Conservation (phyloP, 2,329 filamentous ascomycete species). For the Epichloe gansuensis region DNA sequence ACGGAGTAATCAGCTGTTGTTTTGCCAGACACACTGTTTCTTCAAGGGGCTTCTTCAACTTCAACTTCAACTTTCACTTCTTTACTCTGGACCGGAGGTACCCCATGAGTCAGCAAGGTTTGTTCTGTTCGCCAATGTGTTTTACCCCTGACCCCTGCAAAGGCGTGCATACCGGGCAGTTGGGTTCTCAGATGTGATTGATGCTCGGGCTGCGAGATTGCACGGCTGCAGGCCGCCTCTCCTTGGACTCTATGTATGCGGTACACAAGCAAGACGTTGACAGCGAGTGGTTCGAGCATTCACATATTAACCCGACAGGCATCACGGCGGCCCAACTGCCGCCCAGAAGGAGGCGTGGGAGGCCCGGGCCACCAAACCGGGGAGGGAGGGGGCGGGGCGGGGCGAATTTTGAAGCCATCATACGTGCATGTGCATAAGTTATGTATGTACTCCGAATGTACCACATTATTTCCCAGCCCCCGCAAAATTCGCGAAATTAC, state of each 20-base stretch:
- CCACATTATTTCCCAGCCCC: no score
- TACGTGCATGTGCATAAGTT: no score
- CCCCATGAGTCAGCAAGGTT: neutral
- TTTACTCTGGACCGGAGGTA: neutral
- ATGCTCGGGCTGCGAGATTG: neutral
- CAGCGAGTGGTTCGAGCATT: constrained; percentile 1
- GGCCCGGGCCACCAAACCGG: neutral
- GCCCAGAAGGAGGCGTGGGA: neutral
- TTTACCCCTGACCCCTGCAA: neutral
- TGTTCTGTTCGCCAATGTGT: neutral
- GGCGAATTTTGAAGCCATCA: no score
- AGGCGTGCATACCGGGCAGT: constrained; percentile 3
- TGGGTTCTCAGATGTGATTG: constrained; percentile 6
- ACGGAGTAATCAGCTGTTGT: no score
- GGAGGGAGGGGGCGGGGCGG: no score
- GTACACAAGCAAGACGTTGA: neutral
- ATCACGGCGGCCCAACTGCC: neutral
- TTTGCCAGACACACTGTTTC: no score
- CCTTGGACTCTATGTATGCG: no score
- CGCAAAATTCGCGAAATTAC: neutral
- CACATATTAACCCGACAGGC: neutral
- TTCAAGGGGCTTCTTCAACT: no score
- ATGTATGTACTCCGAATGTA: no score
- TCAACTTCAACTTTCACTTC: neutral
- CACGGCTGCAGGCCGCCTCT: constrained; percentile 4